A percentile compares a stretch with the other conserved stretches of the same genome.
These are phyloP conservation scores for Starmera dryadoides DNA, from an alignment of 805 yeast genomes.

Conservation along the genomic window DNA sequence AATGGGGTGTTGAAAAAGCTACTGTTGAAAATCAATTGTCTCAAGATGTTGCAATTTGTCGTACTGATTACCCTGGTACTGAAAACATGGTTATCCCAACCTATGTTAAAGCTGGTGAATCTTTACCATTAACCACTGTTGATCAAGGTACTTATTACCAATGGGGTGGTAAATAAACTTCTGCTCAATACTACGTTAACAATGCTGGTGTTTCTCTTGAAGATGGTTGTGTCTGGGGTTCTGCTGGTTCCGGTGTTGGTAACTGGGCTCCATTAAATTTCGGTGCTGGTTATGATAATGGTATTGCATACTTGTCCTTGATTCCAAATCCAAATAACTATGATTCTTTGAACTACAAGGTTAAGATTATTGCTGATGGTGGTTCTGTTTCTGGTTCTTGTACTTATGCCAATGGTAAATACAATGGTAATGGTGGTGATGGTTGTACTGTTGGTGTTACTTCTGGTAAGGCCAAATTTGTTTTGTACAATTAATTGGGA, in stretches of 20 bases:
- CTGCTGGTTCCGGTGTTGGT: slow-evolving; percentile 71
- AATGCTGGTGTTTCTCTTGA: slow-evolving; percentile 86
- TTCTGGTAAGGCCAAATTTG: slow-evolving; percentile 77
- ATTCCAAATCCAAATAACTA: slow-evolving; percentile 93
- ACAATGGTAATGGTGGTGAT: slow-evolving; percentile 61
- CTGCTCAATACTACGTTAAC: slow-evolving; percentile 96
- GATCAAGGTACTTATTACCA: slow-evolving; percentile 68
- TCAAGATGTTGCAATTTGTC: slow-evolving; percentile 79
- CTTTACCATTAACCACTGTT: slow-evolving; percentile 70
- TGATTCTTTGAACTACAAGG: slow-evolving; percentile 61
- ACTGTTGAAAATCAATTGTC: slow-evolving; percentile 55
- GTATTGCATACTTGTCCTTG: slow-evolving; percentile 73
- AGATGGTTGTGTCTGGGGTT: slow-evolving; percentile 96
- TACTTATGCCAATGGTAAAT: slow-evolving; percentile 69
- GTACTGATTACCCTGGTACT: slow-evolving; percentile 99
- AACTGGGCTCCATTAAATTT: slow-evolving; percentile 97
- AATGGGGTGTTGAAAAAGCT: slow-evolving; percentile 75
- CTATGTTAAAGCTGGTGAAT: slow-evolving; percentile 58
- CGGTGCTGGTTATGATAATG: slow-evolving; percentile 78
- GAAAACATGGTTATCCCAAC: slow-evolving; percentile 98
- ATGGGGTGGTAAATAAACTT: slow-evolving; percentile 78
- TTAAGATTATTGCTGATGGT: slow-evolving; percentile 66
- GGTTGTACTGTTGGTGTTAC: slow-evolving; percentile 95
- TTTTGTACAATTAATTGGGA: slow-evolving; percentile 39
- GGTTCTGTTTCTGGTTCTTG: slow-evolving; percentile 70